Evolutionary conservation across 176 grass and related monocot genomes (phyloP), one percentile per base, ranked within the genome.

Genomic region (Eleusine coracana): DNA sequence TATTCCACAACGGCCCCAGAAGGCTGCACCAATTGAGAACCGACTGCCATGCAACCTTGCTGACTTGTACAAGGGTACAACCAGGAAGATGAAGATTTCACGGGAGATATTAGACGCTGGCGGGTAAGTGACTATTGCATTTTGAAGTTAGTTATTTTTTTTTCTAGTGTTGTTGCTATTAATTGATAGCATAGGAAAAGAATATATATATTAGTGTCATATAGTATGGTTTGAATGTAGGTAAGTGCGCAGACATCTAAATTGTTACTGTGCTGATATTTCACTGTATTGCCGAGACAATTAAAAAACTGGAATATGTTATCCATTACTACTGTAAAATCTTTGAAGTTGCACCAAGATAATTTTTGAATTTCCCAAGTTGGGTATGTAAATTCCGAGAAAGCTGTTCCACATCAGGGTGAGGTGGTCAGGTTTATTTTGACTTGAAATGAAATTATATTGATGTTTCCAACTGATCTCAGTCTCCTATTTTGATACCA

Each of bases 11-110:
- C 85, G 62, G n/a, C 46, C 79, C 15, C 84, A 83, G 25, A 97
- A 97, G 77, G 83, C 80, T 25, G 80, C 75, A 0, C 83, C 94
- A 0, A 82, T 97, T 60, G 89, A 97, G 87, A 90, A 92, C 21
- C 68, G 73, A 71, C 42, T 92, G 62, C 79, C 89, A 13, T 97
- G 91, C 80, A 94, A 81, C 64, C 88, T 97, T 45, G 83, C 90
- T 29, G 94, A 97, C 65, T 65, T 97, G 83, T 97, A 97, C 66
- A 94, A 92, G 79, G 94, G 94, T 50, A 84, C 73, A 27, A 88
- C 89, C 25, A 94, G 88, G 80, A 97, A 94, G 85, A 97, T 97
- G 94, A 97, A 94, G 83, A 97, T 97, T 54, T 97, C 94, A 13
- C 87, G 94, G 65, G 89, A 97, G 76, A 86, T 94, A 70, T 71